Conservation (phyloP, 1,284 basidiomycete genomes). For the Tilletia walkeri region DNA sequence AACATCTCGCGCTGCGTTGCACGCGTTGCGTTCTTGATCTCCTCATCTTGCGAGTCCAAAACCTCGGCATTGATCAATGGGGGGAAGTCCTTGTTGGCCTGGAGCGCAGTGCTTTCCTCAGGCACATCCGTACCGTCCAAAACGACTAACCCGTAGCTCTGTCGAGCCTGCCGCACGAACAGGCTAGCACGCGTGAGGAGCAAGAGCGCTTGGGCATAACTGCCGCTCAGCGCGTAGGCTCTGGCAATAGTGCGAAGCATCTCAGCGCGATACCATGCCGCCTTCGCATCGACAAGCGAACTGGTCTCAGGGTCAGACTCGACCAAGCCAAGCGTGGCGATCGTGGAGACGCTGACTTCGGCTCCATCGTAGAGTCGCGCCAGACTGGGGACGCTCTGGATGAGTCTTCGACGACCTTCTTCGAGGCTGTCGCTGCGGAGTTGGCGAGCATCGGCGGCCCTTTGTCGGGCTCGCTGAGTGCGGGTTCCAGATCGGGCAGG, state of each 20-base stretch:
- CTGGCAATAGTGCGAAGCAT: constrained; percentile 44
- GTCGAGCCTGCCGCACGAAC: constrained; percentile 49
- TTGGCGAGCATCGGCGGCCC: constrained; percentile 16
- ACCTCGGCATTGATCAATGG: constrained; percentile 25
- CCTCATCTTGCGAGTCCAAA: constrained; percentile 34
- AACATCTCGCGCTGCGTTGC: constrained; percentile 32
- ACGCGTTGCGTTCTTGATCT: constrained; percentile 29
- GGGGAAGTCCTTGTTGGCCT: constrained; percentile 29
- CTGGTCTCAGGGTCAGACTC: constrained; percentile 53
- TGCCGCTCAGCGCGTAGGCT: constrained; percentile 40
- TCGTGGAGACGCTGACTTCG: constrained; percentile 42
- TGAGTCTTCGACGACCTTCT: constrained; percentile 22
- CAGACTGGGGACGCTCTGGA: constrained; percentile 45
- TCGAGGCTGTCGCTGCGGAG: constrained; percentile 2
- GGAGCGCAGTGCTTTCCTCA: constrained; percentile 34
- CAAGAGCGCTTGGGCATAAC: constrained; percentile 38
- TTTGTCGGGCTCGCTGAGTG: constrained; percentile 25
- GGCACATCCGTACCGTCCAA: constrained; percentile 34
- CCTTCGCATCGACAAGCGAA: constrained; percentile 51
- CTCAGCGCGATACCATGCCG: constrained; percentile 48
- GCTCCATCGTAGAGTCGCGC: constrained; percentile 47
- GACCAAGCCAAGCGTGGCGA: constrained; percentile 45
- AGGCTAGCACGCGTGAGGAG: constrained; percentile 46
- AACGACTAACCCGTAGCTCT: constrained; percentile 46
- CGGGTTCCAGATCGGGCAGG: constrained; percentile 43